Conservation (phyloP, 495 filamentous ascomycete genomes). For the Trichoderma asperelloides region DNA sequence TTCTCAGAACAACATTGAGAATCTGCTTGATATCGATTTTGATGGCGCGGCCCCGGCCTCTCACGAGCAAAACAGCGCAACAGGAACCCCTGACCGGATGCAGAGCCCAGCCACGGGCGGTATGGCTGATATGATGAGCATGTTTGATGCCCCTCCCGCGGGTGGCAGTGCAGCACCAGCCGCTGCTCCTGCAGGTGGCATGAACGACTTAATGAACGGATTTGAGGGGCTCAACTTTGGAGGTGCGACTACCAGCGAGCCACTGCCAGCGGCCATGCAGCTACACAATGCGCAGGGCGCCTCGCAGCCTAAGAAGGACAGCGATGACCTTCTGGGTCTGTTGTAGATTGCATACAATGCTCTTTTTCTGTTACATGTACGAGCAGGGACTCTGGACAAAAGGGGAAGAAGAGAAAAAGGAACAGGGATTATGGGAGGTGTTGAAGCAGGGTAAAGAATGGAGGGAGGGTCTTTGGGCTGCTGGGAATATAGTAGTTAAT, state of each 20-base stretch:
- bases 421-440: neutral
- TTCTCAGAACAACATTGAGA: conserved; percentile 75
- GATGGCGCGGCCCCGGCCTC: conserved; percentile 89
- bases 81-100: conserved; percentile 72
- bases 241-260: conserved; percentile 42
- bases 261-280: conserved; percentile 45
- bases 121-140: conserved; percentile 84
- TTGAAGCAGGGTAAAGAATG: neutral
- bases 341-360: conserved; percentile 44
- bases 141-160: conserved; percentile 51
- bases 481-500: conserved; percentile 4
- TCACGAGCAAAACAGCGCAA: conserved; percentile 61
- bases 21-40: conserved; percentile 96
- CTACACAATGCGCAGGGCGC: conserved; percentile 32
- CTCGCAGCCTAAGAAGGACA: conserved; percentile 50
- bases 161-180: conserved; percentile 17
- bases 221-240: conserved; percentile 74
- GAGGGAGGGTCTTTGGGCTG: neutral
- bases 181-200: conserved; percentile 24
- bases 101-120: conserved; percentile 49
- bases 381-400: neutral
- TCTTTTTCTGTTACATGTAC: neutral
- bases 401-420: neutral
- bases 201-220: conserved; percentile 68
- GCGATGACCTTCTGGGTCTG: conserved; percentile 83